Base-by-base conservation (phyloP, 768 basidiomycete genomes). In the Boletellus emodensis region DNA sequence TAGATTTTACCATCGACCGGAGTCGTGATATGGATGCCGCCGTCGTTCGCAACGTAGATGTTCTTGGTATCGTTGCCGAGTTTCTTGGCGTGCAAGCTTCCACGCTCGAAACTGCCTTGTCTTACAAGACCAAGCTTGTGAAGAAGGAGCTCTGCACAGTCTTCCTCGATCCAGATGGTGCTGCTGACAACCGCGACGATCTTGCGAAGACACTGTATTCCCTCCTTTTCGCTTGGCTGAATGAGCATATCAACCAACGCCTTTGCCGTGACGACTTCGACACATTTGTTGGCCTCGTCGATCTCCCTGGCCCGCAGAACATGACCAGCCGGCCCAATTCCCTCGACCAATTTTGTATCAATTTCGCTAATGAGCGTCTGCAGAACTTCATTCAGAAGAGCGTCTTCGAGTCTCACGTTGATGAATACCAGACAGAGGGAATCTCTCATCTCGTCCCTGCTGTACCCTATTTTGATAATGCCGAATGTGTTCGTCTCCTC, bases 131-230 rank as follows among this genome's bases (percentile, higher is more conserved):
- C 1, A 90, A 90, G 67, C 74, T 97, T 48, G 82, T 97, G 63
- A 89, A 92, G 68, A 96, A 94, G 72, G 94, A 98, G 70, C 75
- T 96, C n/a, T 96, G 93, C 68, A 96, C 94, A 0, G 85, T 96
- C 24, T 96, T 98, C 72, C 80, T 98, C 40, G 94, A 98, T 64
- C 84, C 90, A 0, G 94, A 98, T 62, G 90, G 90, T 46, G 92
- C 95, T 2, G 85, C 90, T 0, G 86, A 89, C 61, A 96, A 97
- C 58, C 77, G 94, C 40, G 95, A 98, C 62, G 92, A 95, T 66
- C 84, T 99, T 34, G 91, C 94, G 17, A 87, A 93, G 66, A 88
- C 90, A 0, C 78, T 98, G 0, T 98, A 97, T 65, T 92, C 93
- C 4, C 80, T 99, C 3, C 79, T 97, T 17, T 98, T 98, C 61